Base-by-base conservation (phyloP, 129 eudicot species). In the Deinandra increscens region DNA sequence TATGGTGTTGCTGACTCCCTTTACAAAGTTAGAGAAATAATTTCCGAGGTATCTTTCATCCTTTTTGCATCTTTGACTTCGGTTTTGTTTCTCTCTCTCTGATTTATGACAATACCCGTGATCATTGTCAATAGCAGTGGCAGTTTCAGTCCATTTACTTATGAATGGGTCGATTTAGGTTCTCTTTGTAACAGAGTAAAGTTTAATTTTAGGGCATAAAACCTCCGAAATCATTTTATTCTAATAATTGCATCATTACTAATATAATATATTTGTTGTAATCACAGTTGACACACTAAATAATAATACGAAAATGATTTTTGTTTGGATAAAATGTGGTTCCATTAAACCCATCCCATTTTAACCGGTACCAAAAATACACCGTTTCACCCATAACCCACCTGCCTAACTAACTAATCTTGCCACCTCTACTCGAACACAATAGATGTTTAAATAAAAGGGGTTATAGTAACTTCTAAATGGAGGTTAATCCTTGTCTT, bases 1-100 rank as follows among this genome's bases (percentile, higher is more conserved):
- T 91, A 91, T 80, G 97, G 97, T 49, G 85, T 86, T 73, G 9
- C 80, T 62, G 96, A 91, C 86, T 77, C 96, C 77, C 71, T 88
- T 8, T 68, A 15, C 58, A 91, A 85, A 72, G 97, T 91, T 54
- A 62, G 68, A 53, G 81, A 66, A 58, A 84, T 91, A 5, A 85
- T 91, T 69, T 81, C 87, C 42, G 91, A 91, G 90, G 97, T 88
- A 74, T 48, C 54, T 78, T 19, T 55, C 20, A 19, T 33, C 45
- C 26, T 51, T 50, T 73, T 10, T 15, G 29, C 4, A 31, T 41
- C 26, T 71, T 48, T 63, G 60, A 61, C 19, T 42, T 46, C 64
- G 49, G 44, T 43, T 45, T 54, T 8, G 14, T 39, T 66, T 56
- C 46, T 36, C 60, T 60, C 42, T 45, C 62, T 55, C 55, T 55